Percentiles rank a stretch among this genome's conserved stretches.
phyloP scores from a whole-genome alignment of 805 yeast genomes.

The Candida coquimbonensis region DNA sequence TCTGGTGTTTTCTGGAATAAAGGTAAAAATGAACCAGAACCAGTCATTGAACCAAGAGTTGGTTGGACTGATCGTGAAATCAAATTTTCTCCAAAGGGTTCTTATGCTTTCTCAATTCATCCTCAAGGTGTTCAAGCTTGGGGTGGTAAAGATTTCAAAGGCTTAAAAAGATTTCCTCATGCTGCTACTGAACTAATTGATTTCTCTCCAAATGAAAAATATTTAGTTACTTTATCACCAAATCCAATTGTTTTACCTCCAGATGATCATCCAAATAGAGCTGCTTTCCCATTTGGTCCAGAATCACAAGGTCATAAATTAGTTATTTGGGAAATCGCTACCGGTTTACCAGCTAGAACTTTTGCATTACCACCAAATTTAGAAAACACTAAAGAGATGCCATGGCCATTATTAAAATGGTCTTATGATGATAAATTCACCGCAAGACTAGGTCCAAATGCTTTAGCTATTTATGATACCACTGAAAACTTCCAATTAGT shows the following conservation, averaged over 20 bases:
- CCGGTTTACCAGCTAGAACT: conserved; percentile 80
- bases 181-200: conserved; percentile 85
- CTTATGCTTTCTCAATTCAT: conserved; percentile 79
- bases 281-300: conserved; percentile 73
- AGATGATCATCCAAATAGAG: conserved; percentile 54
- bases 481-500: conserved; percentile 65
- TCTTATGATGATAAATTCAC: conserved; percentile 86
- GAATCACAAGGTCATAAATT: conserved; percentile 90
- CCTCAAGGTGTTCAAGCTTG: conserved; percentile 93
- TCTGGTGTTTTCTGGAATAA: conserved; percentile 88
- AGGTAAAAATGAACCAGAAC: conserved; percentile 63
- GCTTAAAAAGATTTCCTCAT: conserved; percentile 74
- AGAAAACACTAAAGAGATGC: conserved; percentile 57
- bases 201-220: conserved; percentile 89
- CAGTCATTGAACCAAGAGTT: conserved; percentile 68
- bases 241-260: conserved; percentile 72
- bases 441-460: conserved; percentile 92
- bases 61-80: conserved; percentile 86
- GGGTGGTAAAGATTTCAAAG: conserved; percentile 82
- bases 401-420: conserved; percentile 98
- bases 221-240: conserved; percentile 82
- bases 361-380: conserved; percentile 81
- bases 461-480: conserved; percentile 84
- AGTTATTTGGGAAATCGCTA: conserved; percentile 84
- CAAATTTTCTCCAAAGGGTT: conserved; percentile 90